Evolutionary conservation across 805 yeast species (phyloP).

Genomic region (Yarrowia porcina): DNA sequence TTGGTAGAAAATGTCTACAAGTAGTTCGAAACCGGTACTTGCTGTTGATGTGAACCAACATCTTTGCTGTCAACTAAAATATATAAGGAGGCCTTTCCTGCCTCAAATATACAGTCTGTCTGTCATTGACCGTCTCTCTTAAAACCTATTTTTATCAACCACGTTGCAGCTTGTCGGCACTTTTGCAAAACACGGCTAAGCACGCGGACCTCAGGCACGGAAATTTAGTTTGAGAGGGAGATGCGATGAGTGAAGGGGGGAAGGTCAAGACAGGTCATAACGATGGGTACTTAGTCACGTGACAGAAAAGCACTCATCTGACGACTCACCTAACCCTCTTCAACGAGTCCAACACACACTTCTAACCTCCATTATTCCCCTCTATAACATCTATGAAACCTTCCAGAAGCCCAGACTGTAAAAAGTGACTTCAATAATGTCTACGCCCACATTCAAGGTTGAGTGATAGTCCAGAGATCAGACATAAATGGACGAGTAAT

Average conservation of each 20-base stretch:
- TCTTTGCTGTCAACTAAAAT: no score
- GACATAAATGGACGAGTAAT: not conserved
- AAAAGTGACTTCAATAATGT: not conserved
- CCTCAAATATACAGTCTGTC: not conserved
- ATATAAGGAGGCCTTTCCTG: not conserved
- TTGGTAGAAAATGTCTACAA: no score
- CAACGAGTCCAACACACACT: not conserved
- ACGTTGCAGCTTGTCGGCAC: constrained; percentile 6
- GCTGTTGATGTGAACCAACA: no score
- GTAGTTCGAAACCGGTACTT: no score
- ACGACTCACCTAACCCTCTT: not conserved
- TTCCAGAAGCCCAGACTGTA: no score
- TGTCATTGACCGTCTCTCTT: no score
- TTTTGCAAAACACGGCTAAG: constrained; percentile 7
- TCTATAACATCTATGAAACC: not conserved
- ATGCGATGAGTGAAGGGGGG: not conserved
- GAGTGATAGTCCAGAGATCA: not conserved
- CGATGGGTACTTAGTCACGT: no score
- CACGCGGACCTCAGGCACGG: constrained; percentile 12
- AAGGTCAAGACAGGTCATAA: not conserved
- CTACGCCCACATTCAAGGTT: not conserved
- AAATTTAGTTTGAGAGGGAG: not conserved
- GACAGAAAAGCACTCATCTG: not conserved
- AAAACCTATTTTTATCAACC: not conserved
- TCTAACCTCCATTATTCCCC: no score